phyloP scores from a whole-genome alignment of 2,329 filamentous ascomycete genomes.

The Neofusicoccum sp. region DNA sequence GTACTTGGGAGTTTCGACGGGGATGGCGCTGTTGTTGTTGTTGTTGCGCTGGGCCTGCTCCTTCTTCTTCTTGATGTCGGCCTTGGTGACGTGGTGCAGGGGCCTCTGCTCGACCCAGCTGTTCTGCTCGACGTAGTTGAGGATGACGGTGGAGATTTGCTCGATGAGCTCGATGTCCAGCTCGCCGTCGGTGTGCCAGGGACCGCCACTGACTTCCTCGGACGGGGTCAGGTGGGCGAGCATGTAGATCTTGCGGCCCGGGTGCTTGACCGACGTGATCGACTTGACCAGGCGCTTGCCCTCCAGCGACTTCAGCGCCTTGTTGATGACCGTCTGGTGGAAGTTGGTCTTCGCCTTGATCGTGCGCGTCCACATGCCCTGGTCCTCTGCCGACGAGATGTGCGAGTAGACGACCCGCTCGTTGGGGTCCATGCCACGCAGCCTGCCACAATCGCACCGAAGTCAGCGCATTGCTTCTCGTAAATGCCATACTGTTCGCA shows the following conservation, averaged over 20 bases:
- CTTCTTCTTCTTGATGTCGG: conserved; percentile 35
- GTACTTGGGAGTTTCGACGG: conserved; percentile 20
- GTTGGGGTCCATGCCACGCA: conserved; percentile 55
- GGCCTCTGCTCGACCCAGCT: conserved; percentile 64
- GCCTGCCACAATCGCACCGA: conserved; percentile 24
- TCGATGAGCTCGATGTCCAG: conserved; percentile 87
- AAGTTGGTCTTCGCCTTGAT: conserved; percentile 78
- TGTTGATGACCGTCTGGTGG: conserved; percentile 78
- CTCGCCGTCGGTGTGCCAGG: conserved; percentile 90
- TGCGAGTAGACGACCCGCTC: conserved; percentile 85
- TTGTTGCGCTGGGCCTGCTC: conserved; percentile 27
- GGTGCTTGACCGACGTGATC: conserved; percentile 89
- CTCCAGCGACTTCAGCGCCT: conserved; percentile 80
- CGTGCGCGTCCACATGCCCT: conserved; percentile 87
- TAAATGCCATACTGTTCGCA: neutral
- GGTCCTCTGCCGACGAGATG: conserved; percentile 80
- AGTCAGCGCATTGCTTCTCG: neutral
- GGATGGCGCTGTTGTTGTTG: conserved; percentile 28
- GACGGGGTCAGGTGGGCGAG: conserved; percentile 78
- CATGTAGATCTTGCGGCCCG: conserved; percentile 95
- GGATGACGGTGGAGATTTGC: conserved; percentile 67
- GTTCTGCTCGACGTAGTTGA: conserved; percentile 67
- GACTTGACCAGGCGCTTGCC: conserved; percentile 77
- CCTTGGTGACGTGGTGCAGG: conserved; percentile 27
- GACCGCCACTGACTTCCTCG: conserved; percentile 87